Evolutionary conservation across 202 grass and related monocot species (phyloP), one percentile per base, ranked within the genome.

Genomic region (Tripidium arundinaceum): DNA sequence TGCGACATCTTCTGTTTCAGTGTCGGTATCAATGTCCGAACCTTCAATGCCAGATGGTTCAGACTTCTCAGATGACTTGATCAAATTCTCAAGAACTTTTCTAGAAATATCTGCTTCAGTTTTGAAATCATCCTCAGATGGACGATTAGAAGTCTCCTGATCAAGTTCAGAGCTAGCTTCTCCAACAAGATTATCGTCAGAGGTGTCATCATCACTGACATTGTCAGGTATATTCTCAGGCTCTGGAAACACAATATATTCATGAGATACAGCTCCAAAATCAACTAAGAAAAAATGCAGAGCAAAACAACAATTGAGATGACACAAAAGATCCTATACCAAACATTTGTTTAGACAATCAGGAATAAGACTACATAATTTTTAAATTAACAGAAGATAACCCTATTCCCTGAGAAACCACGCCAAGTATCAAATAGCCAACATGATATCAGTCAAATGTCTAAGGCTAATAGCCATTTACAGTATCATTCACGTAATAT

Each of bases 31-130:
- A 74, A 68, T 59, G 62, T 90, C 83, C 18, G 82, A 86, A 68
- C n/a, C 74, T 28, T 76, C 72, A 78, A 54, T 52, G 2, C 45
- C 67, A 72, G 86, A 75, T 82, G 79, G 45, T 81, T 93, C 92
- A 68, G 90, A 80, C 31, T 75, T 81, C 28, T 78, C 65, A 1
- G 90, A 91, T 77, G 94, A 89, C 58, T 86, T 91, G 15, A 98
- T 91, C 79, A 98, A 87, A 80, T 80, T 91, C 76, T 93, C 96
- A 65, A 98, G 83, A 70, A 98, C 74, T 81, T 83, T 95, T 90
- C 72, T 98, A 60, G 86, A 86, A 83, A 93, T 86, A 83, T 98
- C 88, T 58, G 83, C 86, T 83, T 98, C 96, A 10, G 49, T 57
- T 64, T 63, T 39, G 68, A 95, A 98, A 88, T 95, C 92, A 76